phyloP scores from a whole-genome alignment of 2,329 filamentous ascomycete genomes.

The Stagonosporopsis cucurbitacearum region DNA sequence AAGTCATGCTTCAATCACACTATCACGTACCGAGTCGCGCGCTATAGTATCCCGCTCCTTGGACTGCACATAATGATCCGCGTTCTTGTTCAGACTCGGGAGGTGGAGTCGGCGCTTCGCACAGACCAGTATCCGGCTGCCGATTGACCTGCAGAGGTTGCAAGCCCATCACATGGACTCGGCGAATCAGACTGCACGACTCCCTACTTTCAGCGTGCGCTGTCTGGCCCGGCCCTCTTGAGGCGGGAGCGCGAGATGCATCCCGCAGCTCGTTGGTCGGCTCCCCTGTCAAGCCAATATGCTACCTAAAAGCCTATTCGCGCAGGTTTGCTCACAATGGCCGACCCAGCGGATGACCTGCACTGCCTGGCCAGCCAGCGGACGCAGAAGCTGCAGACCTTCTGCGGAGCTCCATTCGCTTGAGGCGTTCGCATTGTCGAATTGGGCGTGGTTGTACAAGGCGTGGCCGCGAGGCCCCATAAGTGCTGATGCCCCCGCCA shows the following conservation, averaged over 20 bases:
- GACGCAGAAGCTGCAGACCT: constrained; percentile 18
- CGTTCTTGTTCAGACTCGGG: constrained; percentile 13
- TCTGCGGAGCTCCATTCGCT: constrained; percentile 16
- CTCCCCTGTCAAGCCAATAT: constrained; percentile 40
- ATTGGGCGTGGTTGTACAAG: constrained; percentile 30
- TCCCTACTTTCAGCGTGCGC: constrained; percentile 23
- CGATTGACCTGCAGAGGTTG: constrained; percentile 23
- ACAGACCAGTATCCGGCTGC: constrained; percentile 28
- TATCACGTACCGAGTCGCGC: constrained; percentile 31
- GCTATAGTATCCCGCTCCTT: constrained; percentile 12
- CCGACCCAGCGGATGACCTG: constrained; percentile 34
- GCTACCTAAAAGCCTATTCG: constrained; percentile 34
- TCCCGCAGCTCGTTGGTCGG: constrained; percentile 42
- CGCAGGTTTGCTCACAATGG: constrained; percentile 28
- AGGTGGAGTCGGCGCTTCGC: constrained; percentile 41
- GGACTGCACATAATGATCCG: constrained; percentile 18
- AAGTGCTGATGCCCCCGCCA: constrained; percentile 42
- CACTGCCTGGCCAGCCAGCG: constrained; percentile 35
- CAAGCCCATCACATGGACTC: constrained; percentile 35
- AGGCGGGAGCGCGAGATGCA: constrained; percentile 27
- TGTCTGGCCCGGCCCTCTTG: constrained; percentile 32
- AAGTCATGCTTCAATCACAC: constrained; percentile 38
- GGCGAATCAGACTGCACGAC: constrained; percentile 27
- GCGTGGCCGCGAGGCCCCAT: constrained; percentile 26
- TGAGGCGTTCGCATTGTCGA: constrained; percentile 20